Base-by-base conservation (phyloP, 1,284 basidiomycete genomes). In the Sanghuangporus baumii region DNA sequence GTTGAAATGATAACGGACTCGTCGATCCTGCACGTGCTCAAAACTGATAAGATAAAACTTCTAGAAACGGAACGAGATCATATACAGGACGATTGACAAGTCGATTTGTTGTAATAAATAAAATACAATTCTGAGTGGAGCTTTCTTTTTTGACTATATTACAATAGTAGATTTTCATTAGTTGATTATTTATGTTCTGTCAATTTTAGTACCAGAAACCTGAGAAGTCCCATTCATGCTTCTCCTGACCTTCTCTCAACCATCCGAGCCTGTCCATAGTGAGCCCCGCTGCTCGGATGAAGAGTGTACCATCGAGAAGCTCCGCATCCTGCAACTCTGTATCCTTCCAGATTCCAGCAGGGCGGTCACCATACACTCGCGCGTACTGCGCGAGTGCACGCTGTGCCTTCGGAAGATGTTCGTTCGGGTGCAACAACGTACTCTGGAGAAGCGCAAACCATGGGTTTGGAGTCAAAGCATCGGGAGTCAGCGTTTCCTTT, bases 361-460 rank as follows among this genome's bases (percentile, higher is more conserved):
- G 65, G 7, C 76, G 71, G 36, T 71, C 68, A 5, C 85, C 84
- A 60, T 83, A 87, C 41, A 81, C 59, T n/a, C 70, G 63, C 0
- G 75, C 78, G 67, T 79, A 86, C 70, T 84, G 81, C 6, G 79
- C 78, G 31, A 89, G 72, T 3, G 86, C 75, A 18, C 87, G 78
- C 67, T 85, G 80, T 8, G 79, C 68, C 72, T 88, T 88, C 64
- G 80, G 77, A 2, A 88, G 69, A 69, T 89, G 88, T 63, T 87
- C 84, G 67, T 88, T 83, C 3, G 82, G 81, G 66, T 85, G 81
- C 20, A 77, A 69, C 56, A 85, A 67, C 46, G 78, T 73, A 41
- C 75, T 74, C 65, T 82, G 78, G 47, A 85, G 65, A 59, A 88
- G 72, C n/a, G 81, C 76, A 20, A 81, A 73, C 86, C 85, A 88